A percentile compares a stretch with the other conserved stretches of the same genome.
phyloP scores from a whole-genome alignment of 2,329 filamentous ascomycete species.

The Hypoxylon sp. region DNA sequence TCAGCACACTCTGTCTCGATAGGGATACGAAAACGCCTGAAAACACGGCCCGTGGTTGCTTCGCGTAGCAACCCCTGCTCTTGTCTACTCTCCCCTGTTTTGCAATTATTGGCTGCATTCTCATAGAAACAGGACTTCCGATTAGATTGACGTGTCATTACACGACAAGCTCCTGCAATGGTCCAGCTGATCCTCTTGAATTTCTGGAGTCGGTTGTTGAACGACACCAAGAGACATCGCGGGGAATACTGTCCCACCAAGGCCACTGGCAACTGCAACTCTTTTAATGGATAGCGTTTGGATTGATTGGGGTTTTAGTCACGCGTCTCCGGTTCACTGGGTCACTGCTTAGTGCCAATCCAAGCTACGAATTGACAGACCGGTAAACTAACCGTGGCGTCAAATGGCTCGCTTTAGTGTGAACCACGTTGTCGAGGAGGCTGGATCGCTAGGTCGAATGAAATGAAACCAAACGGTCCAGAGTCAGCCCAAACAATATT shows the following conservation, averaged over 20 bases:
- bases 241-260: conserved; percentile 38
- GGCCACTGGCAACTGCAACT: conserved; percentile 16
- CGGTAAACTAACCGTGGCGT: conserved; percentile 39
- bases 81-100: conserved; percentile 22
- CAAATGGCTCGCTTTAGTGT: conserved; percentile 44
- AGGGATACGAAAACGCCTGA: conserved; percentile 35
- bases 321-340: conserved; percentile 22
- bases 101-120: conserved; percentile 27
- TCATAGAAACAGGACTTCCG: conserved; percentile 29
- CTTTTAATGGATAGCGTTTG: conserved; percentile 27
- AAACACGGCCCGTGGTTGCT: conserved; percentile 33
- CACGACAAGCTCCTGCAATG: conserved; percentile 33
- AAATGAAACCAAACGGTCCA: conserved; percentile 34
- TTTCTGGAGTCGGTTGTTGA: conserved; percentile 26
- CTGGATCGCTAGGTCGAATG: conserved; percentile 31
- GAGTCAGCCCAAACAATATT: conserved; percentile 40
- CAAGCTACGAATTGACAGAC: conserved; percentile 23
- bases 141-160: conserved; percentile 43
- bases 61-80: conserved; percentile 36
- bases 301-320: conserved; percentile 25
- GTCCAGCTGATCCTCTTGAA: conserved; percentile 34
- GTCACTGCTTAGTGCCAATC: conserved; percentile 30
- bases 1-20: conserved; percentile 35
- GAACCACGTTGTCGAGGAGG: conserved; percentile 36
- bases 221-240: conserved; percentile 26